phyloP scores from a whole-genome alignment of 208 protist species.

The Leishmania mexicana region DNA sequence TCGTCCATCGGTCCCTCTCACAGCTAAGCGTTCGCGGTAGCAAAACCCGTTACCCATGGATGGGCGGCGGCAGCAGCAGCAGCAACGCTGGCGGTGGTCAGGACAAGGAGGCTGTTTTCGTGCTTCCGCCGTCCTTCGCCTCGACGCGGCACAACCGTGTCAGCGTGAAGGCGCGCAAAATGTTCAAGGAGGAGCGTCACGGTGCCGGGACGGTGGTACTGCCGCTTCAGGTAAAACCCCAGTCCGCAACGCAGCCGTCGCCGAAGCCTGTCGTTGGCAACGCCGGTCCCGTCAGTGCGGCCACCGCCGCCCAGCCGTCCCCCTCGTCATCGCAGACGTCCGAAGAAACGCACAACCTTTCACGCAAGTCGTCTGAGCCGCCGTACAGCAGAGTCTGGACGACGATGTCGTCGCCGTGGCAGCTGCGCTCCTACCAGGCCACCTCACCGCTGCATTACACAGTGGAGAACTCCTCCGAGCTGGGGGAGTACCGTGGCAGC shows the following conservation, averaged over 20 bases:
- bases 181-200: conserved; percentile 42
- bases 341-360: neutral
- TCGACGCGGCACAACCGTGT: conserved; percentile 35
- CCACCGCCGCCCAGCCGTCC: neutral
- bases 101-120: neutral
- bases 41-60: neutral
- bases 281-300: neutral
- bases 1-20: neutral
- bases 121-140: conserved; percentile 34
- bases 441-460: neutral
- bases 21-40: neutral
- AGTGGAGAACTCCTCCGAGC: conserved; percentile 6
- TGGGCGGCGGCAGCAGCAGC: neutral
- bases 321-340: neutral
- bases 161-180: conserved; percentile 48
- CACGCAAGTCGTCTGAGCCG: neutral
- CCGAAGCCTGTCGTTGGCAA: neutral
- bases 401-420: neutral
- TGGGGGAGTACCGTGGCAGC: neutral
- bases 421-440: conserved; percentile 2
- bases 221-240: conserved; percentile 23
- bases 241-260: neutral
- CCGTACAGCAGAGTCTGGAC: neutral
- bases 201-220: conserved; percentile 46
- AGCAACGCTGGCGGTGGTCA: neutral